Evolutionary conservation across 2,329 filamentous ascomycete genomes (phyloP).

Genomic region (Penicillium olsonii): DNA sequence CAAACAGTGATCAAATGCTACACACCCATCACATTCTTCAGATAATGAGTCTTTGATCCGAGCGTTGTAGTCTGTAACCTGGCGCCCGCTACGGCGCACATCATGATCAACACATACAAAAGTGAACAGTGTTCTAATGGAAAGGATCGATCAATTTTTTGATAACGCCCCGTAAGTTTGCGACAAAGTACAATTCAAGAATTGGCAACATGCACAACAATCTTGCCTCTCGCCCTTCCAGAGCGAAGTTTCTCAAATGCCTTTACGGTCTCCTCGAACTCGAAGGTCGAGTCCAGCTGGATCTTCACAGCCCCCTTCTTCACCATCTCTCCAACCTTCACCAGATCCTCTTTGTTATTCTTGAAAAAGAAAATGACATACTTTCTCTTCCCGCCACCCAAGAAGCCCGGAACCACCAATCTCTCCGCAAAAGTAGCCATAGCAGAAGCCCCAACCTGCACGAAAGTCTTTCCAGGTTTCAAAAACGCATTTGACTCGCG

Average conservation of each 20-base stretch:
- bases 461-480: slow-evolving; percentile 50
- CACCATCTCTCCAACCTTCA: slow-evolving; percentile 56
- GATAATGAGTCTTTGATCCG: too few relatives aligned
- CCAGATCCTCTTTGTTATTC: slow-evolving; percentile 48
- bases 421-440: slow-evolving; percentile 36
- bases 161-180: too few relatives aligned
- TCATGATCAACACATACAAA: too few relatives aligned
- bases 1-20: not conserved
- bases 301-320: slow-evolving; percentile 59
- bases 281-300: slow-evolving; percentile 57
- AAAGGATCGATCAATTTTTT: too few relatives aligned
- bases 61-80: too few relatives aligned
- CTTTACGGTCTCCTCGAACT: slow-evolving; percentile 57
- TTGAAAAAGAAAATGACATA: slow-evolving; percentile 37
- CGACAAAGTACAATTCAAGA: not conserved
- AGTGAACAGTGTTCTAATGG: too few relatives aligned
- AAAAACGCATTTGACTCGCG: slow-evolving; percentile 54
- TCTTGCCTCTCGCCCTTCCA: slow-evolving; percentile 59
- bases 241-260: slow-evolving; percentile 61
- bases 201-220: slow-evolving; percentile 49
- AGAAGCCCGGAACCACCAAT: slow-evolving; percentile 45
- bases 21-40: too few relatives aligned
- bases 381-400: slow-evolving; percentile 52
- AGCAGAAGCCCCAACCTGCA: slow-evolving; percentile 51
- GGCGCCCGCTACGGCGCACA: too few relatives aligned